Percentiles rank a stretch among this genome's conserved stretches.
Evolutionary conservation across 768 basidiomycete genomes (phyloP).

Genomic region (Leucocoprinus birnbaumii): DNA sequence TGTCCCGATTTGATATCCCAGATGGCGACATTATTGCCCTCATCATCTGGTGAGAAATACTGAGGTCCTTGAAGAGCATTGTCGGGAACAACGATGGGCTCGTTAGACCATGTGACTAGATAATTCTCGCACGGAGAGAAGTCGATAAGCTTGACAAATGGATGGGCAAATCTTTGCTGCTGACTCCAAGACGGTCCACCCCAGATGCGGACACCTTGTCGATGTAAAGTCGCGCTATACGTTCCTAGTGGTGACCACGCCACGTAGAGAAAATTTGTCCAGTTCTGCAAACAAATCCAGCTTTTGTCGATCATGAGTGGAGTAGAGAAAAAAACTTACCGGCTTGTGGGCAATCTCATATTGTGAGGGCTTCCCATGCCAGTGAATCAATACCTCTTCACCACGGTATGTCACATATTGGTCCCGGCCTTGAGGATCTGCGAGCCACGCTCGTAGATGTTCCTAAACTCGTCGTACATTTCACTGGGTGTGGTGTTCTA

Average conservation of each 20-base stretch:
- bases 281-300: conserved; percentile 51
- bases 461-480: conserved; percentile 51
- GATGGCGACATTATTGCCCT: conserved; percentile 95
- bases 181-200: conserved; percentile 89
- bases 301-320: conserved; percentile 11
- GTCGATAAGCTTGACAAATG: conserved; percentile 91
- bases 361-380: conserved; percentile 91
- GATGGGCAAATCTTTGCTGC: conserved; percentile 91
- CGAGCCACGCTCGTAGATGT: conserved; percentile 93
- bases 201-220: conserved; percentile 95
- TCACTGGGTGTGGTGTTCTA: conserved; percentile 1
- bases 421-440: conserved; percentile 89
- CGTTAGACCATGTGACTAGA: conserved; percentile 96
- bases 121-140: conserved; percentile 98
- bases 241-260: conserved; percentile 97
- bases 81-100: conserved; percentile 84
- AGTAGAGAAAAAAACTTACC: conserved; percentile 39
- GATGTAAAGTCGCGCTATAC: conserved; percentile 90
- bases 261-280: conserved; percentile 93
- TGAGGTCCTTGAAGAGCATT: conserved; percentile 78
- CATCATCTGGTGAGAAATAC: conserved; percentile 90
- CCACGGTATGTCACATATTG: conserved; percentile 94
- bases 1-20: conserved; percentile 97
- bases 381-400: conserved; percentile 86
- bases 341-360: conserved; percentile 79